Evolutionary conservation across 768 basidiomycete species (phyloP), one percentile per base, ranked within the genome.

Genomic region (Panellus pusillus): DNA sequence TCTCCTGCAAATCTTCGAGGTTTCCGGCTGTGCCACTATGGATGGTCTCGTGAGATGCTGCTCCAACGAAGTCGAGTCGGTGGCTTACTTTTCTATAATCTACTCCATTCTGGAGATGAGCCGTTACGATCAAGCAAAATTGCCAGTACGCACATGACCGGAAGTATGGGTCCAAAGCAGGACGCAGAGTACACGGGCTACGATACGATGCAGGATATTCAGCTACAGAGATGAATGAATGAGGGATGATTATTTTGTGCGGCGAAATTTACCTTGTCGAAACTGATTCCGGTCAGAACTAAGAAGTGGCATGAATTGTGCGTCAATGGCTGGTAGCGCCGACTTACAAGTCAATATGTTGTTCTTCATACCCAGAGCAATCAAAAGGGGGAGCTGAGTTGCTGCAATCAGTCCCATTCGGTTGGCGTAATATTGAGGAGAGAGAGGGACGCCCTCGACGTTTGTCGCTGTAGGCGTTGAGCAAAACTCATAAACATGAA

Each of bases 361-460:
- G 65, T 87, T 86, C 68, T 80, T 81, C 56, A 79, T 80, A 1
- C 81, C 82, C 20, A 87, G 74, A 2, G 76, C 82, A 14, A 77
- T 73, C 61, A 86, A 70, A 17, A 87, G 69, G 1, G 83, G 79
- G 0, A 82, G 65, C 63, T 87, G 82, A 36, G 70, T 70, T 14
- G 71, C 65, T 1, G 75, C 80, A 19, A 82, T 72, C 27, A 67
- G 66, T 1, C 72, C 78, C 1, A 75, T 70, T 24, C 75, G 69
- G 52, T 79, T 74, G 27, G 68, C 70, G 57, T 66, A 75, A 57
- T 75, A 75, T 46, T 69, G 65, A 0, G 73, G 69, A 52, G 72
- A 72, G 18, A 69, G 65, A 37, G 52, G 64, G 31, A 69, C 47
- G 11, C 72, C 72, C 17, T 66, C 53, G 15, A 64, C 62, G 9